Percentiles rank a stretch among this genome's conserved stretches.
Evolutionary conservation across 345 rosid species (phyloP).

Genomic region (Balakata baccata): DNA sequence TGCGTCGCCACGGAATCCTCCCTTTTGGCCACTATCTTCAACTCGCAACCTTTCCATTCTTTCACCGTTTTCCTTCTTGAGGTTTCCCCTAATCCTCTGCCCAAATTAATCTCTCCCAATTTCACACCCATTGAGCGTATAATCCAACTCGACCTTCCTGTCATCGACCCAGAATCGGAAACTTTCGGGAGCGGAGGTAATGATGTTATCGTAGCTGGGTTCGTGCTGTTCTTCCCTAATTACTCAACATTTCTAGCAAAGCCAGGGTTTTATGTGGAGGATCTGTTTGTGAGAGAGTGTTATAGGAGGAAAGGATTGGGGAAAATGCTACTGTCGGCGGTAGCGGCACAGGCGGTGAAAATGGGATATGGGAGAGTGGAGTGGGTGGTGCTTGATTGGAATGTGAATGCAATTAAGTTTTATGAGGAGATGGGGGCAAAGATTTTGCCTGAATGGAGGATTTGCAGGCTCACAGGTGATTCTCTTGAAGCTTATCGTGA

Average conservation of each 20-base stretch:
- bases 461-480: conserved; percentile 82
- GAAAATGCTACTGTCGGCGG: conserved; percentile 66
- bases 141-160: conserved; percentile 44
- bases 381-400: conserved; percentile 94
- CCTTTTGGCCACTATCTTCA: conserved; percentile 70
- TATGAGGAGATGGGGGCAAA: conserved; percentile 89
- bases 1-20: conserved; percentile 75
- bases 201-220: conserved; percentile 63
- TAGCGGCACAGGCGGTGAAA: conserved; percentile 79
- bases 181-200: conserved; percentile 32
- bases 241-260: conserved; percentile 65
- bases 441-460: conserved; percentile 69
- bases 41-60: conserved; percentile 55
- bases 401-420: conserved; percentile 71
- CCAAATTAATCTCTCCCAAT: conserved; percentile 3
- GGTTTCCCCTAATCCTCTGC: conserved; percentile 51
- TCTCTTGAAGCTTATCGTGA: conserved; percentile 61
- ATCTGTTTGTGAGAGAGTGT: conserved; percentile 74
- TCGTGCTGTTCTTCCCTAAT: conserved; percentile 75
- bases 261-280: conserved; percentile 82
- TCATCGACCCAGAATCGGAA: conserved; percentile 53
- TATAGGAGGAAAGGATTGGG: conserved; percentile 81
- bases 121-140: conserved; percentile 43
- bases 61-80: conserved; percentile 82
- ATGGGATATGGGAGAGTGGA: conserved; percentile 88